phyloP scores from a whole-genome alignment of 176 grass and related monocot genomes.

The Elymus sibiricus region DNA sequence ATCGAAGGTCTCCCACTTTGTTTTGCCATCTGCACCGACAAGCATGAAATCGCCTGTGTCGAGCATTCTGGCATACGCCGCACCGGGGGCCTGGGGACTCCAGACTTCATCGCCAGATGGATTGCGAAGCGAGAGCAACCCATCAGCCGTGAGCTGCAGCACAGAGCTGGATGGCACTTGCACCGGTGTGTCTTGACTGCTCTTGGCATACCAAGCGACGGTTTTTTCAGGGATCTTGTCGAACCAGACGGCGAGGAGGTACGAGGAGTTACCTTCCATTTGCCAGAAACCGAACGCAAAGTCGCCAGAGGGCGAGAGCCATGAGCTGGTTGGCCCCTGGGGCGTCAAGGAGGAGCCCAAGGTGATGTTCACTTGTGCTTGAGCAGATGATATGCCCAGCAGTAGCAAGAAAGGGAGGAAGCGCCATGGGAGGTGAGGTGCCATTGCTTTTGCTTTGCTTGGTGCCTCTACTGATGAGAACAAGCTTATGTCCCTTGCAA shows the following conservation, averaged over 20 bases:
- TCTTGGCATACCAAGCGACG: not conserved
- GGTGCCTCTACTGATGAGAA: not conserved
- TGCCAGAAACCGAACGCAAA: not conserved
- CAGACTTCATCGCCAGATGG: not conserved
- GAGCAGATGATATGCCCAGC: not conserved
- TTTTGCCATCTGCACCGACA: not conserved
- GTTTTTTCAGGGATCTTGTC: not conserved
- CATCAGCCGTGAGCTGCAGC: not conserved
- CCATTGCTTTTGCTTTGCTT: not conserved
- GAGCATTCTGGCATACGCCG: not conserved
- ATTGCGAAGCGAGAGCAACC: not conserved
- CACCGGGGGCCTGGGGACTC: not conserved
- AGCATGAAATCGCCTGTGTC: not conserved
- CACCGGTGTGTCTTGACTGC: not conserved
- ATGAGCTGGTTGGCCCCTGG: constrained; percentile 11
- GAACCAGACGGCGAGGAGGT: constrained; percentile 15
- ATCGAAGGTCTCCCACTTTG: not conserved
- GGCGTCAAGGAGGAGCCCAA: constrained; percentile 11
- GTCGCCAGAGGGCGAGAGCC: constrained; percentile 8
- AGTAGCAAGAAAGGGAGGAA: constrained; percentile 2
- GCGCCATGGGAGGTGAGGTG: not conserved
- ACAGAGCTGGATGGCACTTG: not conserved
- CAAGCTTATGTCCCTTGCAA: not conserved
- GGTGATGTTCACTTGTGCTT: constrained; percentile 29
- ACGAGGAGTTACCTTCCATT: not conserved